Base-by-base conservation (phyloP, 495 filamentous ascomycete species). In the Corynascus novoguineensis region DNA sequence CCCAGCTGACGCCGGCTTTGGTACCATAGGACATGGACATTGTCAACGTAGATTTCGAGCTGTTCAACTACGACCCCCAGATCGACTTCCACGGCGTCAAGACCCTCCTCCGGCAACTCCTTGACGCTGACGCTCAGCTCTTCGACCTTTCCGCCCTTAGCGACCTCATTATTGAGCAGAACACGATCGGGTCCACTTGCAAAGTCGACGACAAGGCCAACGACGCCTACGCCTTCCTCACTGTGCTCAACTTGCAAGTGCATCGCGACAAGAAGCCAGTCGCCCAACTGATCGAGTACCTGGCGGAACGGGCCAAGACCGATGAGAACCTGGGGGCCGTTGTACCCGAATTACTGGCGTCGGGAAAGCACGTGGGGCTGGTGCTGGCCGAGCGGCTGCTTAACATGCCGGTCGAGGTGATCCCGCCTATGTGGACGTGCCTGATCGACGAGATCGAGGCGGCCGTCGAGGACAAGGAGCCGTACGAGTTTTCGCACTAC, bases 391-490 rank as follows among this genome's bases (percentile, higher is more conserved):
- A 99, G 70, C 83, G 93, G 15, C 70, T 97, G 58, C 88, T 97
- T 78, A 99, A 99, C 73, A 90, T 96, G 78, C 95, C 95, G 17
- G 77, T 87, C 25, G 87, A 97, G 72, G 83, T 95, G 49, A 80
- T 92, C 21, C 93, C 95, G 32, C 92, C 95, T 10, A 92, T 99
- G 90, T 97, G 97, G 80, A 84, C 78, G 60, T 95, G 96, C 90
- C 81, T 99, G 34, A 77, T 87, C 35, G 91, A 96, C 68, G 95
- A 99, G 78, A 88, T 97, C 57, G 77, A 85, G 59, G 91, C 86
- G 75, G 95, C 95, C 4, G 71, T 95, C 5, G 85, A 93, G 63
- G 92, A 97, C 61, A 87, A 87, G 64, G 91, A 97, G 69, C 91
- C 92, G 4, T 97, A 96, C 68, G 79, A 83, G 53, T 97, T 99